Evolutionary conservation across 148 eudicot species (phyloP).

Genomic region (Vaccinium macrocarpon): DNA sequence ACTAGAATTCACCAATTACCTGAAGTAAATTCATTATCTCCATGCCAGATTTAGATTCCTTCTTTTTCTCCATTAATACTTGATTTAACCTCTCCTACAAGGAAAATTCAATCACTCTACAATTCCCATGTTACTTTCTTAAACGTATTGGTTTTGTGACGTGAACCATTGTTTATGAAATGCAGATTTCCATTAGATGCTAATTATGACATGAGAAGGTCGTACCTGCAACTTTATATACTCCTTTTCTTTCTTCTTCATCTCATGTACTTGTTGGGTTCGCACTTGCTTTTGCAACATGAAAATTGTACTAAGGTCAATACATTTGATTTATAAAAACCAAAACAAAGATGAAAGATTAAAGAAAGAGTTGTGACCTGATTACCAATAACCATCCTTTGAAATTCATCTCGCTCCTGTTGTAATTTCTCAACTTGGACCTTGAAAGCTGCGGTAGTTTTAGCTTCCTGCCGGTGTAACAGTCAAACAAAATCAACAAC

Average conservation of each 20-base stretch:
- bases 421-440: conserved; percentile 95
- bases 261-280: conserved; percentile 95
- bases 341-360: background rate
- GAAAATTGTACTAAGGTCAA: conserved; percentile 15
- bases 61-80: conserved; percentile 97
- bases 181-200: background rate
- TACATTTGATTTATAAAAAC: background rate
- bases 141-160: background rate
- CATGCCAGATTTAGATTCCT: conserved; percentile 98
- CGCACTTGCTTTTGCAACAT: conserved; percentile 68
- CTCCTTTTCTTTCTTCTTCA: conserved; percentile 98
- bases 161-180: background rate
- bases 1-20: conserved; percentile 39
- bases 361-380: conserved; percentile 50
- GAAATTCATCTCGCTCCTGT: conserved; percentile 97
- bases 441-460: conserved; percentile 83
- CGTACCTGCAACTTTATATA: conserved; percentile 89
- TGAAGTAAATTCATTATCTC: conserved; percentile 98
- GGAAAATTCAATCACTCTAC: conserved; percentile 4
- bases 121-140: background rate
- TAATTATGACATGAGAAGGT: background rate
- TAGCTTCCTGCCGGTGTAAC: conserved; percentile 71
- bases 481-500: conserved; percentile 13
- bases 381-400: conserved; percentile 97
- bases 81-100: conserved; percentile 84